Evolutionary conservation across 495 filamentous ascomycete species (phyloP).

Genomic region (Penicillium canariense): DNA sequence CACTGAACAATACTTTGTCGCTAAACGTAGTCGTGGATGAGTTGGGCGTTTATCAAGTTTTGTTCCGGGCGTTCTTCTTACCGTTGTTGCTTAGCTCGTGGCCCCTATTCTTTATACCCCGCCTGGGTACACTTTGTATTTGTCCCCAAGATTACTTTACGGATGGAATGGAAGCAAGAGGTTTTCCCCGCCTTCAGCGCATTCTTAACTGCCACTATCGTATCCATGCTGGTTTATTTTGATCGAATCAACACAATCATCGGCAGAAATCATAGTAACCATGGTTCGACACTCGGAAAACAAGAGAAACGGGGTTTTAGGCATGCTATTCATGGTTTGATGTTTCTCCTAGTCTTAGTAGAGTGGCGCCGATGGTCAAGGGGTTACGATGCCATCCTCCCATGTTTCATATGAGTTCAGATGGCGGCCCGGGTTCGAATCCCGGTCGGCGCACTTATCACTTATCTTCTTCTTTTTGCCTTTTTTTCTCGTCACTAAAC

Average conservation of each 20-base stretch:
- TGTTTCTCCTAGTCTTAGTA: too few relatives aligned
- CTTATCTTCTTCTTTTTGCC: conserved; percentile 5
- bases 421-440: conserved; percentile 29
- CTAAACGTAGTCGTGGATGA: too few relatives aligned
- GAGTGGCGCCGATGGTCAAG: conserved; percentile 22
- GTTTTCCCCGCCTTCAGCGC: too few relatives aligned
- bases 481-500: too few relatives aligned
- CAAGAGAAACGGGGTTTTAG: too few relatives aligned
- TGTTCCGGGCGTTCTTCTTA: background rate
- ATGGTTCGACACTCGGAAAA: too few relatives aligned
- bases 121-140: background rate
- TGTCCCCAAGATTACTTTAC: background rate
- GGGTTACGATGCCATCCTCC: conserved; percentile 25
- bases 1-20: too few relatives aligned
- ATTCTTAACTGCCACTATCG: too few relatives aligned
- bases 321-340: too few relatives aligned
- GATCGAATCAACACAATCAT: too few relatives aligned
- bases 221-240: too few relatives aligned
- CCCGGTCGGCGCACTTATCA: conserved; percentile 20
- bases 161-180: background rate
- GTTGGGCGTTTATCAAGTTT: background rate
- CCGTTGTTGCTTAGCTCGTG: background rate
- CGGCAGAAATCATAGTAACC: too few relatives aligned
- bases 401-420: conserved; percentile 18
- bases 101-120: background rate